phyloP scores from a whole-genome alignment of 129 eudicot genomes.

The Centaurea solstitialis region DNA sequence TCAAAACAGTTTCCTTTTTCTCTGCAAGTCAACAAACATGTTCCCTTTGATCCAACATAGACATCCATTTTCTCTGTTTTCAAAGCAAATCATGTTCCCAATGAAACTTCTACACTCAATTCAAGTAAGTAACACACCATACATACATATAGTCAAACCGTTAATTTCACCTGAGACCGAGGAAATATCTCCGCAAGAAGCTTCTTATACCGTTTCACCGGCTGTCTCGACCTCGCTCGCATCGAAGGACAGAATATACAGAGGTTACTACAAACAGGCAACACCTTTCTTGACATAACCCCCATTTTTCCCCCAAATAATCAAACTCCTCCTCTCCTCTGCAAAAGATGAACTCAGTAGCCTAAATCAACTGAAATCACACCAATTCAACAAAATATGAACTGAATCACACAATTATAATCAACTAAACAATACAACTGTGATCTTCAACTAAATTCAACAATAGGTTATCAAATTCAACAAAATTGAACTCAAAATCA shows the following conservation, averaged over 20 bases:
- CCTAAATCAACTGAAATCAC: constrained; percentile 2
- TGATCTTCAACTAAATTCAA: neutral
- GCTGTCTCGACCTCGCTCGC: constrained; percentile 85
- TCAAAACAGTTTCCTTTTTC: neutral
- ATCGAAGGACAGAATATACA: constrained; percentile 81
- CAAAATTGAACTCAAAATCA: neutral
- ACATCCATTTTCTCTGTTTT: neutral
- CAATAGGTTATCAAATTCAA: neutral
- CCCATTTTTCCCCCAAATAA: constrained; percentile 45
- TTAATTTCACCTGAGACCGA: constrained; percentile 52
- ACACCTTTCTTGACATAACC: constrained; percentile 80
- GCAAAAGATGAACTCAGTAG: constrained; percentile 11
- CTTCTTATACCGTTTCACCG: constrained; percentile 79
- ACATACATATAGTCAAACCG: neutral
- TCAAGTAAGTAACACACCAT: neutral
- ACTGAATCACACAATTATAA: constrained; percentile 8
- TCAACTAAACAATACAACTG: neutral
- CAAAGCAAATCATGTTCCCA: neutral
- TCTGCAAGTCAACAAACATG: constrained; percentile 17
- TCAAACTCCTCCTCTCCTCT: constrained; percentile 14
- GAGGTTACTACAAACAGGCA: constrained; percentile 72
- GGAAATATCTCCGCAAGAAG: constrained; percentile 77
- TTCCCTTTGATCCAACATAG: constrained; percentile 3
- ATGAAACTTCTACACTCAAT: neutral
- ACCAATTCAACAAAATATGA: neutral